A percentile compares a stretch with the other conserved stretches of the same genome.
These are phyloP conservation scores for Trichoderma semiorbis DNA, from an alignment of 2,329 filamentous ascomycete species.

Conservation along the genomic window DNA sequence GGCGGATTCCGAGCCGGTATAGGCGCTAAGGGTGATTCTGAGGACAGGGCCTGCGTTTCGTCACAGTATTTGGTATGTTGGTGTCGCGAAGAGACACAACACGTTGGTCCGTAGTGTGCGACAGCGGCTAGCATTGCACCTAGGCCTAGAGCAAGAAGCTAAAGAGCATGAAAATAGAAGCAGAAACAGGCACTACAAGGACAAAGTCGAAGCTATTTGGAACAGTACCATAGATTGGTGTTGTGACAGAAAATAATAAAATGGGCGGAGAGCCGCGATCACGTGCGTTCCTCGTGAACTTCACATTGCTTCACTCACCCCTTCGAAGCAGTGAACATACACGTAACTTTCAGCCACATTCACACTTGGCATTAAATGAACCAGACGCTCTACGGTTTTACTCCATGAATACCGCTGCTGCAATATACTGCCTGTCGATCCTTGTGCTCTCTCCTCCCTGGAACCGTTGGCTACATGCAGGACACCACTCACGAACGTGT, in stretches of 20 bases:
- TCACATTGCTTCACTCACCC: neutral
- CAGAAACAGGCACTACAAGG: neutral
- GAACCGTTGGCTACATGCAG: neutral
- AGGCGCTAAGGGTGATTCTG: neutral
- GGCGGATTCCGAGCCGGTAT: neutral
- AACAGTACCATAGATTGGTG: neutral
- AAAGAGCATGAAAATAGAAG: neutral
- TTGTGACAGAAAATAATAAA: neutral
- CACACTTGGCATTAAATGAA: neutral
- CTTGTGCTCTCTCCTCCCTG: neutral
- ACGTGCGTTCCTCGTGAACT: neutral
- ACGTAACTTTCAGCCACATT: neutral
- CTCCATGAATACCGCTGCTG: too few relatives aligned
- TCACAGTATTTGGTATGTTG: neutral
- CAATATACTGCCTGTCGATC: neutral
- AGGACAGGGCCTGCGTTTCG: neutral
- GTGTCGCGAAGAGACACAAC: neutral
- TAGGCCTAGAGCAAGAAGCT: neutral
- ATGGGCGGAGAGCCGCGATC: neutral
- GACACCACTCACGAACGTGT: neutral
- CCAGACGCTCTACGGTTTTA: neutral
- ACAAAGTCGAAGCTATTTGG: neutral
- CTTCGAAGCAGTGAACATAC: neutral
- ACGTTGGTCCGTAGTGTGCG: neutral
- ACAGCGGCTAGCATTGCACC: neutral